Conservation (phyloP, 192 early-diverging fungal species). For the Coemansia sp. region DNA sequence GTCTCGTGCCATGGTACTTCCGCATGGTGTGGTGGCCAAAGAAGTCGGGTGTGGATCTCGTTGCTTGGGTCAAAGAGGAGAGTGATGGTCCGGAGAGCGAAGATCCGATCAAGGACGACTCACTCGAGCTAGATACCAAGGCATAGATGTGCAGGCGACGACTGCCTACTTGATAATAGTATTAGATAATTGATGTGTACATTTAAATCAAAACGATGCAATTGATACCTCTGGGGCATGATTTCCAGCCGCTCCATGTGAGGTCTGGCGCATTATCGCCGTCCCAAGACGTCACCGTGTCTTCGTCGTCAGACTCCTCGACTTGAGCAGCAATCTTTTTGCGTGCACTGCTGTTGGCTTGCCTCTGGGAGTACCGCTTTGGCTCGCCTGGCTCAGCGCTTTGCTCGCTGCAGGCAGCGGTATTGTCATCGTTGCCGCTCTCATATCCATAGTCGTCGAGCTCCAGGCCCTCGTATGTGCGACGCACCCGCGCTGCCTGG, state of each 20-base stretch:
- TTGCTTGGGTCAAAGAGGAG: slow-evolving; percentile 37
- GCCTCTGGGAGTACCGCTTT: slow-evolving; percentile 14
- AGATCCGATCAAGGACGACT: slow-evolving; percentile 2
- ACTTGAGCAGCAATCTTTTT: slow-evolving; percentile 15
- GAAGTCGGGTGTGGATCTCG: slow-evolving; percentile 26
- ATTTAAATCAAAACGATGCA: slow-evolving; percentile 37
- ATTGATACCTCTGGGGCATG: slow-evolving; percentile 23
- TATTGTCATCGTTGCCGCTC: neutral
- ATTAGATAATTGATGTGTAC: slow-evolving; percentile 4
- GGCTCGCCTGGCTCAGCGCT: neutral
- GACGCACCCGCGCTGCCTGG: neutral
- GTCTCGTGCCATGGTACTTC: slow-evolving; percentile 54
- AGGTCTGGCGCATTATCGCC: neutral
- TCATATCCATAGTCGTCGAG: slow-evolving; percentile 8
- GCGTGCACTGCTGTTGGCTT: slow-evolving; percentile 14
- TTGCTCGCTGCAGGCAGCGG: slow-evolving; percentile 2
- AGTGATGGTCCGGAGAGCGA: neutral
- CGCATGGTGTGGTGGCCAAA: slow-evolving; percentile 55
- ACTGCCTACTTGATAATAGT: neutral
- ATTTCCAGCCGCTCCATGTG: slow-evolving; percentile 28
- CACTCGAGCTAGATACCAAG: neutral
- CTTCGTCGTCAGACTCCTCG: neutral
- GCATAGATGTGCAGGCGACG: neutral
- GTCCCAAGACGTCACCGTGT: slow-evolving; percentile 6
- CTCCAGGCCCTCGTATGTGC: neutral